phyloP scores from a whole-genome alignment of 495 filamentous ascomycete species.

The Parathielavia appendiculata region DNA sequence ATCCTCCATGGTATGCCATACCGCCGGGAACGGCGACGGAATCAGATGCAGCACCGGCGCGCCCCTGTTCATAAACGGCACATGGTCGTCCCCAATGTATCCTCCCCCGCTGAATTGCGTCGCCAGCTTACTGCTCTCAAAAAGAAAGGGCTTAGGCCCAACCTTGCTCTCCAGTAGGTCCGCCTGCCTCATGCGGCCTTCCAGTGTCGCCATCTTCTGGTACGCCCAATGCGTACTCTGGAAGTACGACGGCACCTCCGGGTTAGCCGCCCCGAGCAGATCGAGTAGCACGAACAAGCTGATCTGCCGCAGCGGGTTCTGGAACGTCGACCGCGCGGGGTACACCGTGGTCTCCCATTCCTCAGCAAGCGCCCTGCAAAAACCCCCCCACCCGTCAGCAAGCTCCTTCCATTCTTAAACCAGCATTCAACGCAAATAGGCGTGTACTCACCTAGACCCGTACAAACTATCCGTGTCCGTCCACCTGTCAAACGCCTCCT shows the following conservation, averaged over 20 bases:
- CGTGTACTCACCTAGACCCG: slow-evolving; percentile 54
- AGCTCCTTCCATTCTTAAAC: not conserved
- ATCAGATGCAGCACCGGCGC: slow-evolving; percentile 82
- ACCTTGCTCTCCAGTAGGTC: slow-evolving; percentile 35
- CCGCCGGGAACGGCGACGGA: slow-evolving; percentile 66
- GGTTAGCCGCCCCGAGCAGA: slow-evolving; percentile 64
- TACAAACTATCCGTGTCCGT: slow-evolving; percentile 73
- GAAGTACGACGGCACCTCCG: slow-evolving; percentile 73
- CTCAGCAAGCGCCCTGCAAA: slow-evolving; percentile 60
- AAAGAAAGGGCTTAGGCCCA: slow-evolving; percentile 35
- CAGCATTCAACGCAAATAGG: too few relatives aligned
- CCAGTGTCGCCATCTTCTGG: slow-evolving; percentile 59
- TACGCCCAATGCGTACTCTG: slow-evolving; percentile 89
- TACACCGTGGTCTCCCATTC: slow-evolving; percentile 68
- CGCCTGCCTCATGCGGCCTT: slow-evolving; percentile 59
- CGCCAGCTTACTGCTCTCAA: slow-evolving; percentile 50
- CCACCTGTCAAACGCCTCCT: slow-evolving; percentile 81
- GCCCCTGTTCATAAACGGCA: slow-evolving; percentile 75
- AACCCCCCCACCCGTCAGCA: not conserved
- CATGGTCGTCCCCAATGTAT: slow-evolving; percentile 68
- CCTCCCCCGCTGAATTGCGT: slow-evolving; percentile 37
- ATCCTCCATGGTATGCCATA: slow-evolving; percentile 79
- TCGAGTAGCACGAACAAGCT: slow-evolving; percentile 82
- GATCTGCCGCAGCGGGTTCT: slow-evolving; percentile 66
- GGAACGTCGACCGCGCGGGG: slow-evolving; percentile 63